These are phyloP conservation scores for Phytophthora idaei DNA, from an alignment of 352 stramenopile genomes.

Conservation along the genomic window DNA sequence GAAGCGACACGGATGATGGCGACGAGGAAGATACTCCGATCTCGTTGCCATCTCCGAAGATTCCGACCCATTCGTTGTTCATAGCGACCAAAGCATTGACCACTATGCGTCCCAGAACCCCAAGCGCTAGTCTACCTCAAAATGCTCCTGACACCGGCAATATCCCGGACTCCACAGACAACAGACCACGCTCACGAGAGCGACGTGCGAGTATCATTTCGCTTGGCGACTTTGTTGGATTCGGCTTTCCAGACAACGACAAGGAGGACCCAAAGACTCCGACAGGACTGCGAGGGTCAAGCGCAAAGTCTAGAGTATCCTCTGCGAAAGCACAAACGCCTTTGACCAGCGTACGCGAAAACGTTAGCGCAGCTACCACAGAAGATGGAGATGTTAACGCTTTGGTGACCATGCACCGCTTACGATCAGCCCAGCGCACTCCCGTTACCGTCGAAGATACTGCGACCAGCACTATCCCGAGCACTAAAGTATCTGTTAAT, in stretches of 20 bases:
- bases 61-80: constrained; percentile 15
- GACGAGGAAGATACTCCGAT: constrained; percentile 30
- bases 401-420: constrained; percentile 26
- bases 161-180: not conserved
- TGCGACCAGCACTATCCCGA: not conserved
- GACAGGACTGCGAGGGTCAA: constrained; percentile 15
- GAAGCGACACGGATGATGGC: constrained; percentile 24
- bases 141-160: constrained; percentile 4
- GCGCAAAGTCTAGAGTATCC: constrained; percentile 27
- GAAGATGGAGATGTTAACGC: constrained; percentile 14
- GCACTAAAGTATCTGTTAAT: constrained; percentile 7
- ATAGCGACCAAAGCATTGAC: constrained; percentile 28
- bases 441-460: constrained; percentile 23
- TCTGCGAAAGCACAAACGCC: constrained; percentile 16
- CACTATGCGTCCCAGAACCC: constrained; percentile 23
- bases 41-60: constrained; percentile 7
- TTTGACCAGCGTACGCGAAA: constrained; percentile 16
- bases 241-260: constrained; percentile 9
- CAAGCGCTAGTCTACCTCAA: not conserved
- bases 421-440: constrained; percentile 15
- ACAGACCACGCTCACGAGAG: constrained; percentile 15
- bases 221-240: constrained; percentile 28
- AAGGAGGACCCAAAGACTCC: constrained; percentile 13
- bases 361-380: not conserved
- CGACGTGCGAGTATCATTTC: constrained; percentile 37